Evolutionary conservation across 192 early-diverging fungal genomes (phyloP), one percentile per base, ranked within the genome.

Genomic region (Cetraspora pellucida): DNA sequence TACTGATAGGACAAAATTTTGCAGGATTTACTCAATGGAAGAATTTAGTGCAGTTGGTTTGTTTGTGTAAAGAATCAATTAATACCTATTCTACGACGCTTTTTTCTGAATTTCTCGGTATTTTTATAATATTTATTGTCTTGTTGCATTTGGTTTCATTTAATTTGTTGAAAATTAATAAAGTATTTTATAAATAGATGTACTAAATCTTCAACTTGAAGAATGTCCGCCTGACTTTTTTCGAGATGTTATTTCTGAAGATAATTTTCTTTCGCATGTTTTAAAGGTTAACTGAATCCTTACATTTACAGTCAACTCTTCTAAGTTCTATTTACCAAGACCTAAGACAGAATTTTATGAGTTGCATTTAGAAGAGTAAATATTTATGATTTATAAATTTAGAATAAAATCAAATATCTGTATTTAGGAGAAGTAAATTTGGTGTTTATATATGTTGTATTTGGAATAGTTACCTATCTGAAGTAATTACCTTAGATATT

Each of bases 21-120:
- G 86, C 95, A 11, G 94, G 93, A 0, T 89, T 95, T 55, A 89
- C 95, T 73, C 94, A 95, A 80, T 97, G 94, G 94, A 95, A 95
- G 59, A 82, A 85, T 31, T 43, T 96, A 10, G 78, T 95, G n/a
- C 88, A 92, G 10, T 59, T 96, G 37, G 69, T 95, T 3, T 90
- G 90, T 75, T 82, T 82, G 19, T 90, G 89, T 58, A 75, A 81
- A 13, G 92, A 95, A 31, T 87, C 88, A 2, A 72, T 96, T 0
- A 57, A 79, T 43, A 80, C 84, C 5, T 73, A 72, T 37, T 73
- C 80, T 5, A 69, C 55, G 0, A 81, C 71, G 9, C n/a, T 92
- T 27, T 90, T 90, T 84, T 67, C 81, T 14, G 87, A 87, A 0
- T 83, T 93, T 77, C 50, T 93, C 9, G 83, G 88, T 85, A 77